Evolutionary conservation across 768 basidiomycete species (phyloP), one percentile per base, ranked within the genome.

Genomic region (Pisolithus microcarpus): DNA sequence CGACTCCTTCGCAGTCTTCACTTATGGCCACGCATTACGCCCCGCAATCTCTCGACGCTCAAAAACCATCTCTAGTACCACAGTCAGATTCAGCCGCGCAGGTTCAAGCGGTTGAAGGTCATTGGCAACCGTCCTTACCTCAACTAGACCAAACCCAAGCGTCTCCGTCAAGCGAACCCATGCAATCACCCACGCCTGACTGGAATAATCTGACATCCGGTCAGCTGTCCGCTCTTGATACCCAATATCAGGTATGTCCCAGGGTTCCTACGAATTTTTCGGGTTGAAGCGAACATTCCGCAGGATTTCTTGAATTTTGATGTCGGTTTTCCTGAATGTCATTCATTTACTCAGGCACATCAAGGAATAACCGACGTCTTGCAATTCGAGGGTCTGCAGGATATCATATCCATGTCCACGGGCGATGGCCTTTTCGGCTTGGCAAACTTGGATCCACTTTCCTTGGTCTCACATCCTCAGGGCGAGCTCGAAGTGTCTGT

Each of bases 401-500:
- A 65, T 5, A 54, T 70, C 24, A 40, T 73, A 19, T 61, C 67
- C 9, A 54, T 57, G 7, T 67, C 70, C 2, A 58, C 58, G 7
- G 63, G 70, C 53, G 66, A 65, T 5, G 63, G 63, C 18, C 54
- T 73, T 26, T 78, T 72, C 56, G 62, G 66, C 46, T 52, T 75
- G 18, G 49, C 62, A 1, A 62, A 66, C 24, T 61, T 74, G 44
- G 65, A 71, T 50, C 45, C 65, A 2, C 51, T 63, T 21, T 53
- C 52, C 21, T 56, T 76, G 26, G 23, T 65, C 13, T 51, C 63
- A 30, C 63, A 67, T 24, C 74, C 76, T 2, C 56, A 54, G 11
- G 71, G 70, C 4, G 65, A 72, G 38, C 57, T 76, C 34, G 69
- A 75, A 45, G 56, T 76, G 4, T 30, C 43, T 7, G 24, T 72